phyloP scores from a whole-genome alignment of 2,329 filamentous ascomycete species.

The Chalara sp. region DNA sequence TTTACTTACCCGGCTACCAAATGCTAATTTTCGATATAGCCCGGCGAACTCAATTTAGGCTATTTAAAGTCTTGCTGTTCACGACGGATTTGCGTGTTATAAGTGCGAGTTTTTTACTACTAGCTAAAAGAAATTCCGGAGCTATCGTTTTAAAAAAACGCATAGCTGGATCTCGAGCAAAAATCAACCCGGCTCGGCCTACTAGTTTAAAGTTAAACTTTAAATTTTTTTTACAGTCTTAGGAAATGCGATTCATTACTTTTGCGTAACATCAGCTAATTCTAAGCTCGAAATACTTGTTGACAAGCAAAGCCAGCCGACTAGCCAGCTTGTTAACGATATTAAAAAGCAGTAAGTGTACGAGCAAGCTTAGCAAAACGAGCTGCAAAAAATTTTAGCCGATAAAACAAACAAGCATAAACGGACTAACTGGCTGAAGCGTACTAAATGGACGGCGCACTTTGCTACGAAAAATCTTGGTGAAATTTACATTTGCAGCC shows the following conservation, averaged over 20 bases:
- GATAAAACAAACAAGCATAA: background rate
- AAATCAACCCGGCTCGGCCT: too few relatives aligned
- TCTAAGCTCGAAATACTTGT: background rate
- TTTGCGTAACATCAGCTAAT: background rate
- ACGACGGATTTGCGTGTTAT: background rate
- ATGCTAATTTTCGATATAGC: background rate
- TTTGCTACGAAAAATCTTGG: background rate
- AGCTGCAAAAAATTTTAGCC: background rate
- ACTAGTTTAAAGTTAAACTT: background rate
- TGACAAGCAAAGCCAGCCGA: background rate
- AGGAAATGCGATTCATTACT: background rate
- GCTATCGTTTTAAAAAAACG: background rate
- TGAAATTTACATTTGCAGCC: background rate
- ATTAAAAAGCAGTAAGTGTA: background rate
- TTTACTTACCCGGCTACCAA: background rate
- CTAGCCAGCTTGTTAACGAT: background rate
- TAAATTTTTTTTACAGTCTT: background rate
- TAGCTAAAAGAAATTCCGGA: background rate
- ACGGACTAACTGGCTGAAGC: background rate
- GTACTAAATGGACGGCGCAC: background rate
- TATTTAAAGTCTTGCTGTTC: background rate
- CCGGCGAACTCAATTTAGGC: background rate
- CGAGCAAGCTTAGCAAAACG: background rate
- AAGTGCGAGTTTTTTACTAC: background rate
- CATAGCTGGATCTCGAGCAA: background rate